A percentile compares a stretch with the other conserved stretches of the same genome.
Evolutionary conservation across 2,329 filamentous ascomycete species (phyloP).

Genomic region (Trichoderma koningii): DNA sequence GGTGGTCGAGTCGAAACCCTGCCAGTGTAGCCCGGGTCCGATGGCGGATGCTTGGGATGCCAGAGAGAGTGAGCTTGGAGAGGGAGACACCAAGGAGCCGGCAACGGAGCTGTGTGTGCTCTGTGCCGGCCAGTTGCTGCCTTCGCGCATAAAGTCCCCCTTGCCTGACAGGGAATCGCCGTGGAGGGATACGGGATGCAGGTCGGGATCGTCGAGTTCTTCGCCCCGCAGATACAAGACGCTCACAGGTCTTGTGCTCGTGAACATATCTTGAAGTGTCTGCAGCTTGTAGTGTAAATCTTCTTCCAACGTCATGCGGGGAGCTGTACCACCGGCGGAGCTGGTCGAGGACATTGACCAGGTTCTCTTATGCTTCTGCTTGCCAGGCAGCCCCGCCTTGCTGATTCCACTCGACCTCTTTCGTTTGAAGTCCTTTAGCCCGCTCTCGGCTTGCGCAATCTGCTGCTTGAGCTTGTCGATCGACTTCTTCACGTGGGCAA

Average conservation of each 20-base stretch:
- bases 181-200: conserved; percentile 72
- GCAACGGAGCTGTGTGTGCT: conserved; percentile 61
- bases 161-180: conserved; percentile 67
- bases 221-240: conserved; percentile 76
- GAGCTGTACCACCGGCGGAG: conserved; percentile 52
- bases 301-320: conserved; percentile 63
- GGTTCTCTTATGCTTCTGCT: conserved; percentile 88
- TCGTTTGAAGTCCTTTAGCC: conserved; percentile 68
- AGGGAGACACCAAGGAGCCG: conserved; percentile 65
- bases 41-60: conserved; percentile 56
- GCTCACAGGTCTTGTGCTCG: conserved; percentile 76
- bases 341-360: conserved; percentile 90
- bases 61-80: conserved; percentile 65
- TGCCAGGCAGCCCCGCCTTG: conserved; percentile 65
- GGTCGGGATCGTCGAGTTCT: conserved; percentile 76
- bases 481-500: conserved; percentile 92
- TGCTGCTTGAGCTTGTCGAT: conserved; percentile 97
- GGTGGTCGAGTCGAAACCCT: conserved; percentile 57
- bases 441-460: conserved; percentile 74
- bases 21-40: conserved; percentile 53
- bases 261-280: conserved; percentile 84
- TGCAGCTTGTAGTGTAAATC: conserved; percentile 78
- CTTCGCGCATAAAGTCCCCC: conserved; percentile 49
- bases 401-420: conserved; percentile 56
- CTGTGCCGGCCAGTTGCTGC: conserved; percentile 52